Percentiles rank a stretch among this genome's conserved stretches.
phyloP scores from a whole-genome alignment of 2,329 filamentous ascomycete species.

The Fusarium sp. region DNA sequence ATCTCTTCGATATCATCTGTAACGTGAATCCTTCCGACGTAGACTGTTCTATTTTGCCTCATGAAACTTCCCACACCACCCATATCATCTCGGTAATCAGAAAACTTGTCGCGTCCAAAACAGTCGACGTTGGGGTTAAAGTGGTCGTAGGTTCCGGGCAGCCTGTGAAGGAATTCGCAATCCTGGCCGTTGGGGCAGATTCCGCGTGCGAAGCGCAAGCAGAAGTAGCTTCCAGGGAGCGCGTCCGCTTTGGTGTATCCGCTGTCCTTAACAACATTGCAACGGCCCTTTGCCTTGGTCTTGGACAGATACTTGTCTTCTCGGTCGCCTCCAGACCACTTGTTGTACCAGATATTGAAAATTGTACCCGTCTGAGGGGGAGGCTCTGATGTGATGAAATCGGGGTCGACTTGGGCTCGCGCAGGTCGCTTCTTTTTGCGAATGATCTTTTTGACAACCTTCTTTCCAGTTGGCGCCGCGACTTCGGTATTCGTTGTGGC shows the following conservation, averaged over 20 bases:
- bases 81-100: conserved; percentile 97
- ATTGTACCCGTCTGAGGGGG: conserved; percentile 94
- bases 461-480: conserved; percentile 67
- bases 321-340: conserved; percentile 95
- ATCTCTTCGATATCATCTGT: conserved; percentile 98
- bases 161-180: conserved; percentile 92
- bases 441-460: conserved; percentile 85
- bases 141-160: conserved; percentile 88
- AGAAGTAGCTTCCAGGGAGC: conserved; percentile 87
- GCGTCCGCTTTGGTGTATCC: conserved; percentile 85
- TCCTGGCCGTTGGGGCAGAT: conserved; percentile 87
- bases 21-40: conserved; percentile 93
- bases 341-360: conserved; percentile 98
- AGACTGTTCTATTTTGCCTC: conserved; percentile 93
- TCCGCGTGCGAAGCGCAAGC: conserved; percentile 89
- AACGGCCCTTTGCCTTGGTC: conserved; percentile 84
- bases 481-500: conserved; percentile 59
- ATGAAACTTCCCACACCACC: conserved; percentile 95
- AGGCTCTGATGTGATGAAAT: conserved; percentile 83
- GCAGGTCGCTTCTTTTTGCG: conserved; percentile 92
- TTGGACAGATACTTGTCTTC: conserved; percentile 92
- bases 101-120: conserved; percentile 88
- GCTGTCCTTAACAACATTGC: conserved; percentile 84
- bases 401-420: conserved; percentile 89
- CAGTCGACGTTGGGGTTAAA: conserved; percentile 96